These are phyloP conservation scores for Fusarium sp. DNA, from an alignment of 2,329 filamentous ascomycete genomes.

Conservation along the genomic window DNA sequence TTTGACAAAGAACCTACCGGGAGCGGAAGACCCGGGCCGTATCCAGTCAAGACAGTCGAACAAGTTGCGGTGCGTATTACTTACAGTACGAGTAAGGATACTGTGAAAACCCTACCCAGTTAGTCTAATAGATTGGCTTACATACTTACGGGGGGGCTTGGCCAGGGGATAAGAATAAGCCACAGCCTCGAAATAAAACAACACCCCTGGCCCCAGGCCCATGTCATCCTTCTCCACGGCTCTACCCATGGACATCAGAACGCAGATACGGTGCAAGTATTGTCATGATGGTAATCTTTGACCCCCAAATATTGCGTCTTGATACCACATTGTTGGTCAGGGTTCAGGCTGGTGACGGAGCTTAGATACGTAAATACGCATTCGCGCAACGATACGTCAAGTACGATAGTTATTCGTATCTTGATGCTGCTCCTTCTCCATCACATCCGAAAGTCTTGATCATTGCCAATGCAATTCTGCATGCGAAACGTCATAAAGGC, in stretches of 20 bases:
- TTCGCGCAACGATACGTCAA: neutral
- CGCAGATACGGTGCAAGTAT: neutral
- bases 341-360: slow-evolving; percentile 7
- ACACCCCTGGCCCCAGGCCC: slow-evolving; percentile 20
- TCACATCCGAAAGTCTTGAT: neutral
- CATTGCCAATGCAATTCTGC: neutral
- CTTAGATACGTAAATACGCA: slow-evolving; percentile 30
- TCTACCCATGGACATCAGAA: slow-evolving; percentile 13
- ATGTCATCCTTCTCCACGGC: slow-evolving; percentile 20
- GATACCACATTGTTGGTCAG: neutral
- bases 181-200: slow-evolving; percentile 36
- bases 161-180: slow-evolving; percentile 35
- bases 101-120: neutral
- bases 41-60: slow-evolving; percentile 17
- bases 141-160: slow-evolving; percentile 18
- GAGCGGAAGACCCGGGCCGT: slow-evolving; percentile 33
- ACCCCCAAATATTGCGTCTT: slow-evolving; percentile 5
- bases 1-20: slow-evolving; percentile 8
- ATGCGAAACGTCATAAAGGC: slow-evolving; percentile 24
- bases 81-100: neutral
- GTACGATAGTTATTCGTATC: slow-evolving; percentile 9
- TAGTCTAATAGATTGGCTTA: slow-evolving; percentile 21
- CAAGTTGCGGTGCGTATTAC: slow-evolving; percentile 21
- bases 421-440: neutral
- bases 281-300: slow-evolving; percentile 1